These are phyloP conservation scores for Aspergillus niger DNA, from an alignment of 2,329 filamentous ascomycete species.

Conservation along the genomic window DNA sequence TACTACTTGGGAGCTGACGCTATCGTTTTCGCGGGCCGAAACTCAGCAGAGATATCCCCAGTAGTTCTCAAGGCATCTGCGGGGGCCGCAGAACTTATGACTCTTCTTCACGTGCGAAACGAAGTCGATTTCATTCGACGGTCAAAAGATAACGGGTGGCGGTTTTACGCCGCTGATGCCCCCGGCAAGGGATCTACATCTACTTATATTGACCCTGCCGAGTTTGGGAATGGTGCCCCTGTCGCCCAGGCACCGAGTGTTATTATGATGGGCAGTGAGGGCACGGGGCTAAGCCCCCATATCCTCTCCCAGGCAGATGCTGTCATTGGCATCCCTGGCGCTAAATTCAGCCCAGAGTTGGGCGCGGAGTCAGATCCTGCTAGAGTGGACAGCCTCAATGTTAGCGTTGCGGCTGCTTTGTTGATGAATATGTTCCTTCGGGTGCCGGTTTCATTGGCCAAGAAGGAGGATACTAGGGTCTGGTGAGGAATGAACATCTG, in stretches of 20 bases:
- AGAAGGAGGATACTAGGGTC: constrained; percentile 17
- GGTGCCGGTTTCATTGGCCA: constrained; percentile 31
- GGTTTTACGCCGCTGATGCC: constrained; percentile 72
- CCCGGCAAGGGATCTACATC: constrained; percentile 34
- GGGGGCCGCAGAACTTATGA: constrained; percentile 80
- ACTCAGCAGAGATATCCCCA: constrained; percentile 72
- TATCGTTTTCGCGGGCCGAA: constrained; percentile 72
- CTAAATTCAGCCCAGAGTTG: constrained; percentile 46
- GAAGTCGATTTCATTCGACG: constrained; percentile 69
- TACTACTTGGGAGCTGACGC: constrained; percentile 89
- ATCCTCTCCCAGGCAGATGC: constrained; percentile 68
- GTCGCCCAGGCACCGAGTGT: constrained; percentile 67
- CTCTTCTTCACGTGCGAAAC: constrained; percentile 69
- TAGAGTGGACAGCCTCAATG: constrained; percentile 85
- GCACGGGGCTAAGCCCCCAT: constrained; percentile 67
- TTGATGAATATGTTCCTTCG: constrained; percentile 53
- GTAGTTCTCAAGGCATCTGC: constrained; percentile 84
- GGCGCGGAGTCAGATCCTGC: constrained; percentile 43
- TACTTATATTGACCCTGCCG: constrained; percentile 20
- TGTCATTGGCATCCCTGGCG: constrained; percentile 63
- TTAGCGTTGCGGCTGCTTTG: constrained; percentile 81
- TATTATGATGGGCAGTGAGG: constrained; percentile 81
- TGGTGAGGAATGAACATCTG: neutral
- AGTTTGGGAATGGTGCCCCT: constrained; percentile 31
- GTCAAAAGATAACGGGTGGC: constrained; percentile 75